Conservation (phyloP, 306 rosid genomes). For the Cicer cuneatum region DNA sequence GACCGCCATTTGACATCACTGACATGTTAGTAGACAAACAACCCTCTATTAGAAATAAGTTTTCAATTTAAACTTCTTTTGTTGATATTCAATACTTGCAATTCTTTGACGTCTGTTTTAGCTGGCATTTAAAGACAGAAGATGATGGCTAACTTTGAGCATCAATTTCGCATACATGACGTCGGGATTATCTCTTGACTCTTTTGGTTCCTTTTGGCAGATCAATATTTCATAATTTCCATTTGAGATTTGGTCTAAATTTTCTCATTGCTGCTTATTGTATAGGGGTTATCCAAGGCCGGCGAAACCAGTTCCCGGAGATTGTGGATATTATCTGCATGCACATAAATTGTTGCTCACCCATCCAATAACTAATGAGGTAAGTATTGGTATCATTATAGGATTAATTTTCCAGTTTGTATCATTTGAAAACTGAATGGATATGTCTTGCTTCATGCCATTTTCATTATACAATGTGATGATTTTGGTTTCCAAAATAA, state of each 20-base stretch:
- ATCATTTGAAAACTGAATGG: neutral
- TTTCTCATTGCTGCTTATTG: conserved; percentile 6
- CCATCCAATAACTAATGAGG: conserved; percentile 81
- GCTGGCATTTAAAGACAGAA: neutral
- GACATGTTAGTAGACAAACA: neutral
- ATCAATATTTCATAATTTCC: neutral
- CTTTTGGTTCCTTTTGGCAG: conserved; percentile 7
- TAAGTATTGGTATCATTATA: conserved; percentile 26
- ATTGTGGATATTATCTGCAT: conserved; percentile 85
- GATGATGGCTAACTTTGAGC: conserved; percentile 15
- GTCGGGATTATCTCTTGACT: conserved; percentile 7
- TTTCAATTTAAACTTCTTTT: neutral
- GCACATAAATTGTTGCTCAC: conserved; percentile 71
- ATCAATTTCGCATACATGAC: neutral
- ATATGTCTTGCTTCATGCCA: conserved; percentile 21
- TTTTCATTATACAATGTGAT: neutral
- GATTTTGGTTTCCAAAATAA: conserved; percentile 1
- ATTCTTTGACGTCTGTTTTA: neutral
- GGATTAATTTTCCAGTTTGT: neutral
- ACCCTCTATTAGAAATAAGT: conserved; percentile 13
- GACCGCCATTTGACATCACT: no score
- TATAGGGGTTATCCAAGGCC: conserved; percentile 82
- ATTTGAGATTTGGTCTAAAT: conserved; percentile 19
- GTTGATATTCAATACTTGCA: conserved; percentile 14
- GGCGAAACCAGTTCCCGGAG: conserved; percentile 87